Evolutionary conservation across 352 stramenopile genomes (phyloP).

Genomic region (Globisporangium polare): DNA sequence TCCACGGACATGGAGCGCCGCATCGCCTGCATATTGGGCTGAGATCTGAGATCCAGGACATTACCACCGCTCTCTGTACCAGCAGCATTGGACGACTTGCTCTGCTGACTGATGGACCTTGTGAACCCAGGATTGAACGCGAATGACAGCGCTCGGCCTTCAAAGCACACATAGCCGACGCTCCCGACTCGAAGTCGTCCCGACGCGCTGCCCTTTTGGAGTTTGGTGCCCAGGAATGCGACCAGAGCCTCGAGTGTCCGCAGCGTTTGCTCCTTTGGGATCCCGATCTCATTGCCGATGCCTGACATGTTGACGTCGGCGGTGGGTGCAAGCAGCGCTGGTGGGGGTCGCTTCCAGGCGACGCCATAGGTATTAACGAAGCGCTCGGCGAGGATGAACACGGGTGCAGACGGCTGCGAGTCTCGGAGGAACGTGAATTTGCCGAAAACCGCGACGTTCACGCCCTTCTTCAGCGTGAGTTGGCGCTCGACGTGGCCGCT

Average conservation of each 20-base stretch:
- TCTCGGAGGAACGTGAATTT: constrained; percentile 61
- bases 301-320: constrained; percentile 47
- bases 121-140: constrained; percentile 39
- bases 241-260: constrained; percentile 43
- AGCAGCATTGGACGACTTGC: not conserved
- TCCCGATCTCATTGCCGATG: constrained; percentile 31
- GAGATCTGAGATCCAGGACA: not conserved
- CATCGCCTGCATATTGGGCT: not conserved
- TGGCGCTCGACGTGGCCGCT: constrained; percentile 31
- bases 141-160: constrained; percentile 42
- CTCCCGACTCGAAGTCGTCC: constrained; percentile 28
- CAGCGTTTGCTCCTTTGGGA: constrained; percentile 39
- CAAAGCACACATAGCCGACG: constrained; percentile 37
- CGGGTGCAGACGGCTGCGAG: constrained; percentile 21
- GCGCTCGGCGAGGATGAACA: constrained; percentile 52
- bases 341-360: constrained; percentile 36
- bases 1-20: constrained; percentile 10
- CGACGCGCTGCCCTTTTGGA: constrained; percentile 22
- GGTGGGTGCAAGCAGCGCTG: constrained; percentile 35
- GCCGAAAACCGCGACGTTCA: constrained; percentile 39
- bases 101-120: constrained; percentile 12
- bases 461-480: constrained; percentile 31
- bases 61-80: not conserved
- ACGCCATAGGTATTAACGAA: constrained; percentile 39
- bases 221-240: constrained; percentile 34